Percentiles rank a stretch among this genome's conserved stretches.
Conservation (phyloP, 768 basidiomycete species). For the Chalciporus pseudorubinellus region DNA sequence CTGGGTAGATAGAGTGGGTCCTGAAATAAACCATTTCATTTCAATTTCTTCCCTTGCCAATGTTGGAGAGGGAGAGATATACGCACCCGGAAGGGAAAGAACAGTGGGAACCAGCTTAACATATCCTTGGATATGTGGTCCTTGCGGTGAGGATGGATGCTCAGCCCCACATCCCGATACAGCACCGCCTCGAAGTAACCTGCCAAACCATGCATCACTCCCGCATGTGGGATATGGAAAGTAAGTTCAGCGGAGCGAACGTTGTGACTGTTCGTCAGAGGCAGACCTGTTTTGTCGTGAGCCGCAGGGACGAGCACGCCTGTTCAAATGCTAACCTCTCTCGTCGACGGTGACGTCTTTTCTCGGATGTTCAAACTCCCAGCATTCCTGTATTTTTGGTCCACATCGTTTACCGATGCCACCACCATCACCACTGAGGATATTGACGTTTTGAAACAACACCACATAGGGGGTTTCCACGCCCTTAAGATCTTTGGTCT, state of each 20-base stretch:
- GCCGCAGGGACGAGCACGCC: neutral
- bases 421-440: conserved; percentile 75
- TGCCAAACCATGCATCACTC: conserved; percentile 88
- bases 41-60: neutral
- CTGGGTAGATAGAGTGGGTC: too few relatives aligned
- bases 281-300: conserved; percentile 57
- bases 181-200: conserved; percentile 97
- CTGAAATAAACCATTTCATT: conserved; percentile 30
- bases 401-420: conserved; percentile 68
- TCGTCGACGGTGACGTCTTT: conserved; percentile 72
- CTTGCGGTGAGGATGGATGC: conserved; percentile 89
- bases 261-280: conserved; percentile 96
- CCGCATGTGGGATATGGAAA: conserved; percentile 94
- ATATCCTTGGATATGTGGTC: conserved; percentile 89
- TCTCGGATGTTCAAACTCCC: conserved; percentile 95
- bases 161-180: conserved; percentile 86
- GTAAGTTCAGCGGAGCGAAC: conserved; percentile 79
- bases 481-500: conserved; percentile 63
- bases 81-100: conserved; percentile 88
- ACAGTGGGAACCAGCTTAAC: conserved; percentile 99
- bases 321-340: conserved; percentile 47
- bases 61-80: conserved; percentile 1
- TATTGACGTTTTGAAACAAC: conserved; percentile 93
- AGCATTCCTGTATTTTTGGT: conserved; percentile 87
- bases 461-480: conserved; percentile 97